Evolutionary conservation across 805 yeast species (phyloP).

Genomic region (Metahyphopichia silvanorum): DNA sequence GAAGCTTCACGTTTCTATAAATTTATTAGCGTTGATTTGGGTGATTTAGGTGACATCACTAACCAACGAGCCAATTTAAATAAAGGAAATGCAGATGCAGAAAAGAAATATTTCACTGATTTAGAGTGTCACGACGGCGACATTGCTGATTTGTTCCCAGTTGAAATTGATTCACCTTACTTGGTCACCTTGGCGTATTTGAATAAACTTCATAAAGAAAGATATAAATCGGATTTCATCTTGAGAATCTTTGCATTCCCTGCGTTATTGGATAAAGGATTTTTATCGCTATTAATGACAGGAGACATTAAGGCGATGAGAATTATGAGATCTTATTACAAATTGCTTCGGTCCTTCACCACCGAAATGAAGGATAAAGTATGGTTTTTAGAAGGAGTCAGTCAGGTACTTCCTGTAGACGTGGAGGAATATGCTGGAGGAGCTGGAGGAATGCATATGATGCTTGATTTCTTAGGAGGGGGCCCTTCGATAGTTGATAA

Average conservation of each 20-base stretch:
- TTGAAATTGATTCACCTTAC: constrained; percentile 79
- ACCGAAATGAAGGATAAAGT: constrained; percentile 84
- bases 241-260: constrained; percentile 89
- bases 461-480: constrained; percentile 83
- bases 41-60: constrained; percentile 79
- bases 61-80: constrained; percentile 34
- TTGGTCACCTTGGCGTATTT: constrained; percentile 82
- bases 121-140: constrained; percentile 82
- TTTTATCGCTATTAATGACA: constrained; percentile 71
- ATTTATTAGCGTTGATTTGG: constrained; percentile 72
- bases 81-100: constrained; percentile 26
- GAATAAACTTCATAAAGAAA: constrained; percentile 78
- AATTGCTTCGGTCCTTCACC: constrained; percentile 74
- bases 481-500: constrained; percentile 39
- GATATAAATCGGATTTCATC: constrained; percentile 81
- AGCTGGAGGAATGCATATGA: constrained; percentile 86
- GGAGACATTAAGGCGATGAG: constrained; percentile 89
- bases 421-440: constrained; percentile 90
- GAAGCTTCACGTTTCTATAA: constrained; percentile 42
- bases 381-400: constrained; percentile 92
- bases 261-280: constrained; percentile 79
- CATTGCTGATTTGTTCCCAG: constrained; percentile 82
- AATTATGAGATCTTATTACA: constrained; percentile 86
- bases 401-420: constrained; percentile 84
- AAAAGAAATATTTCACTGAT: constrained; percentile 46